Evolutionary conservation across 1,284 basidiomycete species (phyloP).

Genomic region (Ustilago crameri): DNA sequence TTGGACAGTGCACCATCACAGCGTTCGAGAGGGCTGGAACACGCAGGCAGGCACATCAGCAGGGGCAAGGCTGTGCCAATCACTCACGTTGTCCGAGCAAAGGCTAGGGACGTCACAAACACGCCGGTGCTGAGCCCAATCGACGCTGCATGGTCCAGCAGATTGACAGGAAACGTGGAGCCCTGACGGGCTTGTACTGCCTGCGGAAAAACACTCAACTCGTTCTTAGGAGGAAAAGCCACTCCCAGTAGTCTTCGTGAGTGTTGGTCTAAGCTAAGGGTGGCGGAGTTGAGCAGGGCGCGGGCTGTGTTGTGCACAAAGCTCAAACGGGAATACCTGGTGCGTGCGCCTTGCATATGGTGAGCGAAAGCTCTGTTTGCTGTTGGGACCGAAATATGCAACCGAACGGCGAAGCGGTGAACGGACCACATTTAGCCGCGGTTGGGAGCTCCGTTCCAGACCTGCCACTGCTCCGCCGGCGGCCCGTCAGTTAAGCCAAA

Average conservation of each 20-base stretch:
- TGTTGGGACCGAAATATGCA: background rate
- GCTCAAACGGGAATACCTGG: background rate
- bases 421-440: constrained; percentile 4
- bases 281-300: constrained; percentile 2
- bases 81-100: no score
- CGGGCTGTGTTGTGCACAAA: constrained; percentile 2
- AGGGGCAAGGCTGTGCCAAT: background rate
- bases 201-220: background rate
- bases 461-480: background rate
- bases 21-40: background rate
- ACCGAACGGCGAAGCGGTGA: constrained; percentile 7
- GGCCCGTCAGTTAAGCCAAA: no score
- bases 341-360: background rate
- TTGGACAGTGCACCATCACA: constrained; percentile 5
- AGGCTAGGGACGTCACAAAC: background rate
- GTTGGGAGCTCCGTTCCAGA: constrained; percentile 1
- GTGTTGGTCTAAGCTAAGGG: constrained; percentile 1
- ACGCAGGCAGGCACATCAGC: background rate
- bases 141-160: no score
- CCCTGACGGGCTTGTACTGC: background rate
- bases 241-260: background rate
- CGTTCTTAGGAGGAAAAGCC: background rate
- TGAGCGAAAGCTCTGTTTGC: background rate
- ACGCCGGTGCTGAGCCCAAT: background rate
- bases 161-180: background rate